Evolutionary conservation across 441 rosid species (phyloP).

Genomic region (Pelargonium fulgidum): DNA sequence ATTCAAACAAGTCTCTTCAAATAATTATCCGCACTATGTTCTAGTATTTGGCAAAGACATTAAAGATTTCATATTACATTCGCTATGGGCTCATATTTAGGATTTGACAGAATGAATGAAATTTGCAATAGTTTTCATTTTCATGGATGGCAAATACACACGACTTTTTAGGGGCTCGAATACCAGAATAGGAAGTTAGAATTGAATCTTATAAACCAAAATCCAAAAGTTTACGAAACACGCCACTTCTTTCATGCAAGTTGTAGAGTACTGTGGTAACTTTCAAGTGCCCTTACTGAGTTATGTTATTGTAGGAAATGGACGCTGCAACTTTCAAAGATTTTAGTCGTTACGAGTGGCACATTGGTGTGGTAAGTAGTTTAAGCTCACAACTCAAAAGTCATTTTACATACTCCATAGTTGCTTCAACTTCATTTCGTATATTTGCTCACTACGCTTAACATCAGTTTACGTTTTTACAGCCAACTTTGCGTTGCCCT

Average conservation of each 20-base stretch:
- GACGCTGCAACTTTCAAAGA: constrained; percentile 64
- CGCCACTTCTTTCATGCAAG: not conserved
- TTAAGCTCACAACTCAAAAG: not conserved
- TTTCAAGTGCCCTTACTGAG: not conserved
- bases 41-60: too few species aligned
- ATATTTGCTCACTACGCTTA: too few species aligned
- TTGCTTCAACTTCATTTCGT: not conserved
- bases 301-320: constrained; percentile 57
- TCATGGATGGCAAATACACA: too few species aligned
- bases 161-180: too few species aligned
- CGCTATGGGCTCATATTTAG: too few species aligned
- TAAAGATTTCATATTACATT: too few species aligned
- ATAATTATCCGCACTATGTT: too few species aligned
- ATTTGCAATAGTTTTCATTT: too few species aligned
- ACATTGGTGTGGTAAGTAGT: constrained; percentile 73
- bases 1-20: too few species aligned
- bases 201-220: constrained; percentile 3
- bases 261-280: not conserved
- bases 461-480: constrained; percentile 18
- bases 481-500: constrained; percentile 48
- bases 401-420: not conserved
- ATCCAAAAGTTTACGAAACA: not conserved
- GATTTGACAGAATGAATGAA: too few species aligned
- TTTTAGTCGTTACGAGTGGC: constrained; percentile 63
- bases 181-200: not conserved